Conservation (phyloP, 179 eudicot genomes). For the Patellifolia procumbens region DNA sequence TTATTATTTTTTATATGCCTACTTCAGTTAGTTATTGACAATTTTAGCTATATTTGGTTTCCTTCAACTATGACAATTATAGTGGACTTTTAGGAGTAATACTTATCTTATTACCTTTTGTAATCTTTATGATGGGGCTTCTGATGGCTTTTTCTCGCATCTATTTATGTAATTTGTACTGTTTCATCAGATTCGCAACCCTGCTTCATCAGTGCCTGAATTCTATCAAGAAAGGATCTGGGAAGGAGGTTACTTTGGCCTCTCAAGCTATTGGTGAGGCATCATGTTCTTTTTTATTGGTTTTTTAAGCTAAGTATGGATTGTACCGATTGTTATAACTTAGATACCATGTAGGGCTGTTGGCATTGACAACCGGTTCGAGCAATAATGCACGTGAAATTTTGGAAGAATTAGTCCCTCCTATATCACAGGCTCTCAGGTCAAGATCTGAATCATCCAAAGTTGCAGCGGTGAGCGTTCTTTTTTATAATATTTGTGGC, state of each 20-base stretch:
- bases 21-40: not conserved
- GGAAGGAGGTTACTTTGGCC: conserved; percentile 73
- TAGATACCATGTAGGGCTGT: conserved; percentile 40
- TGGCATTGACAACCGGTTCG: conserved; percentile 79
- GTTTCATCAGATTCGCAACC: conserved; percentile 61
- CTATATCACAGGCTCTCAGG: conserved; percentile 73
- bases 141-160: conserved; percentile 8
- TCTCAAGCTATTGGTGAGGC: conserved; percentile 66
- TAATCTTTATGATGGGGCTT: not conserved
- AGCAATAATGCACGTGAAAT: conserved; percentile 82
- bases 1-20: too few species aligned
- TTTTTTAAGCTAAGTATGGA: not conserved
- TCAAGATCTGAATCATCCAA: conserved; percentile 69
- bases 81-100: not conserved
- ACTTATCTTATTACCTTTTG: not conserved
- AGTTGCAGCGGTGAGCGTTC: conserved; percentile 60
- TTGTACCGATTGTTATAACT: conserved; percentile 16
- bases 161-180: not conserved
- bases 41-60: not conserved
- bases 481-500: conserved; percentile 5
- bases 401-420: conserved; percentile 63
- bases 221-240: conserved; percentile 78
- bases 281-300: conserved; percentile 8
- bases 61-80: not conserved
- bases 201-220: conserved; percentile 72